Conservation (phyloP, 2,329 filamentous ascomycete species). For the Torrubiellomyces zombiae region DNA sequence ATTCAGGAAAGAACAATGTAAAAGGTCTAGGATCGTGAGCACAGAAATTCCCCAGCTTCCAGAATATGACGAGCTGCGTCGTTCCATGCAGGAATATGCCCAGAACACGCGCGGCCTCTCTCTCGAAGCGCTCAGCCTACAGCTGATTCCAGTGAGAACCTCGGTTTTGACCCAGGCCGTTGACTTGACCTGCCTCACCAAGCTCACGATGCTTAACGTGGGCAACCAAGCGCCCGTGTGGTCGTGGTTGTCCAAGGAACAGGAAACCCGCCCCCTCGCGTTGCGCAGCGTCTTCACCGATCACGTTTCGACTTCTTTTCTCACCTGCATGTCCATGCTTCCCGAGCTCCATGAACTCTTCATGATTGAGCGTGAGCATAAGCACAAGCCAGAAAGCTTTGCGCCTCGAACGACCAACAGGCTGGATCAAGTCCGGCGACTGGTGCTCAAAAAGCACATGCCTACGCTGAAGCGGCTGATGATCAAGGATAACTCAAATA, state of each 20-base stretch:
- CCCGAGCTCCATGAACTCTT: conserved; percentile 40
- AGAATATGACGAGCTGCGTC: too few species aligned
- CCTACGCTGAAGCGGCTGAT: conserved; percentile 35
- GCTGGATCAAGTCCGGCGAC: conserved; percentile 40
- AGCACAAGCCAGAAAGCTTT: conserved; percentile 35
- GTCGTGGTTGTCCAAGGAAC: conserved; percentile 37
- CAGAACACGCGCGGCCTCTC: conserved; percentile 40
- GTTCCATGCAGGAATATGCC: conserved; percentile 37
- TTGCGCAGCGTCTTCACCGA: conserved; percentile 46
- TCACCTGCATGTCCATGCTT: conserved; percentile 36
- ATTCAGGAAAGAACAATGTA: too few species aligned
- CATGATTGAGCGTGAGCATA: conserved; percentile 35
- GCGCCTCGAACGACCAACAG: conserved; percentile 30
- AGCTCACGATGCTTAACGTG: conserved; percentile 45
- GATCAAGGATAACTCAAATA: conserved; percentile 37
- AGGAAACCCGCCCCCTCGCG: conserved; percentile 30
- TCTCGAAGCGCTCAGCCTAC: conserved; percentile 35
- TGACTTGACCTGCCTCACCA: conserved; percentile 37
- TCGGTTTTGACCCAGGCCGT: conserved; percentile 38
- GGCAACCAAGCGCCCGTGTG: conserved; percentile 45
- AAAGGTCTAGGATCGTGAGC: too few species aligned
- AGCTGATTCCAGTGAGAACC: conserved; percentile 43
- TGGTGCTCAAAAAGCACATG: conserved; percentile 42
- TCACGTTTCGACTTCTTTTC: conserved; percentile 37
- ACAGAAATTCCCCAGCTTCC: too few species aligned